Conservation (phyloP, 1,284 basidiomycete genomes). For the Sanghuangporus weigelae region DNA sequence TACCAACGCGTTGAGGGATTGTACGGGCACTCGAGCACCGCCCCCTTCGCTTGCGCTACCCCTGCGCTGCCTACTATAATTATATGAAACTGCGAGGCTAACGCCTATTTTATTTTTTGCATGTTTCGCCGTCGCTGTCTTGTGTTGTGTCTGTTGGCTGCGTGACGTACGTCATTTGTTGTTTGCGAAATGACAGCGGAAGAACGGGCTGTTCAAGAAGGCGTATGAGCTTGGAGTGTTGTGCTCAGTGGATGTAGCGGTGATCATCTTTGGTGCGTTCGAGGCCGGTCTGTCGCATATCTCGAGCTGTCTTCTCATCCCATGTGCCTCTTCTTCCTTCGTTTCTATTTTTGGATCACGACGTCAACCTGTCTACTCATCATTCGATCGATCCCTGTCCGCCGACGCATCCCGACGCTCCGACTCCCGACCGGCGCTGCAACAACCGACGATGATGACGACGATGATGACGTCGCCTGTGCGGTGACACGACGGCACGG, state of each 20-base stretch:
- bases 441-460: not conserved
- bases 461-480: not conserved
- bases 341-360: slow-evolving; percentile 9
- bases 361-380: not conserved
- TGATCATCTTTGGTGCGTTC: slow-evolving; percentile 47
- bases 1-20: not conserved
- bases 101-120: slow-evolving; percentile 4
- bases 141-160: not conserved
- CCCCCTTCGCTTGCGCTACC: not conserved
- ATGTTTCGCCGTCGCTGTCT: not conserved
- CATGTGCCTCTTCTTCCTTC: not conserved
- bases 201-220: slow-evolving; percentile 46
- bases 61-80: not conserved
- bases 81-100: slow-evolving; percentile 3
- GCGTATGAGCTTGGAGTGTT: slow-evolving; percentile 44
- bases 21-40: not conserved
- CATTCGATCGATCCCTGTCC: not conserved
- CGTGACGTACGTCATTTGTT: not conserved
- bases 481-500: not conserved
- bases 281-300: slow-evolving; percentile 15
- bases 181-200: slow-evolving; percentile 26
- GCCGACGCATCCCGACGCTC: not conserved
- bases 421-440: not conserved
- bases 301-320: not conserved
- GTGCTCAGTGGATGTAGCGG: slow-evolving; percentile 29